These are phyloP conservation scores for Millerozyma miso DNA, from an alignment of 805 yeast species.

Conservation along the genomic window DNA sequence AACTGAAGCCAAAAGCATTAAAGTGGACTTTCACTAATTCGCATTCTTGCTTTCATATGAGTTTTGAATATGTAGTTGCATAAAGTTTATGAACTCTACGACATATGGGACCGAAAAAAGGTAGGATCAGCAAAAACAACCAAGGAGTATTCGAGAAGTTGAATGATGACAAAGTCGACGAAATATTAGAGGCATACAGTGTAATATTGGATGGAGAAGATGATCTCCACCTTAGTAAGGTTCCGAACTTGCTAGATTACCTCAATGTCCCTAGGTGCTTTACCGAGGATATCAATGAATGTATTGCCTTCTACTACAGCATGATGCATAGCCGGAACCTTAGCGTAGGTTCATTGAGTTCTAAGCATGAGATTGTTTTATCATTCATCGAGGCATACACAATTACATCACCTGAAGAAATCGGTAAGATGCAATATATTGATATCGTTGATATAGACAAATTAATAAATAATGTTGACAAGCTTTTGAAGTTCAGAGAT, in stretches of 20 bases:
- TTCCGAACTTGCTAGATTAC: slow-evolving; percentile 20
- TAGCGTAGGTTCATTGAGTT: slow-evolving; percentile 8
- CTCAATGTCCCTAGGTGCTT: slow-evolving; percentile 30
- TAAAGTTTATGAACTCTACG: neutral
- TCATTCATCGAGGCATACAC: slow-evolving; percentile 27
- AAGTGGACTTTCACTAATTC: neutral
- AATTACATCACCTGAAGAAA: slow-evolving; percentile 11
- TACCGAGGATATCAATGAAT: slow-evolving; percentile 25
- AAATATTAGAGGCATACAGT: slow-evolving; percentile 31
- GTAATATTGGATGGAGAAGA: slow-evolving; percentile 15
- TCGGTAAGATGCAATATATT: slow-evolving; percentile 18
- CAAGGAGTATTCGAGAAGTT: slow-evolving; percentile 12
- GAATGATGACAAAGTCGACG: slow-evolving; percentile 25
- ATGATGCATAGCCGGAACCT: slow-evolving; percentile 10
- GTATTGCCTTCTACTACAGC: slow-evolving; percentile 32
- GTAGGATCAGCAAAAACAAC: slow-evolving; percentile 6
- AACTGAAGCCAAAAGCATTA: too few relatives aligned
- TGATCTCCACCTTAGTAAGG: slow-evolving; percentile 25
- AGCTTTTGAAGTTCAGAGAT: slow-evolving; percentile 31
- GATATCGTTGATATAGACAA: slow-evolving; percentile 42
- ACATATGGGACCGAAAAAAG: slow-evolving; percentile 1
- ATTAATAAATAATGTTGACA: slow-evolving; percentile 21
- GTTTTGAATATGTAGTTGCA: neutral
- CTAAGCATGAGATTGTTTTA: slow-evolving; percentile 21
- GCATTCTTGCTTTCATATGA: neutral